phyloP scores from a whole-genome alignment of 2,329 filamentous ascomycete species.

The Xylaria sp. region DNA sequence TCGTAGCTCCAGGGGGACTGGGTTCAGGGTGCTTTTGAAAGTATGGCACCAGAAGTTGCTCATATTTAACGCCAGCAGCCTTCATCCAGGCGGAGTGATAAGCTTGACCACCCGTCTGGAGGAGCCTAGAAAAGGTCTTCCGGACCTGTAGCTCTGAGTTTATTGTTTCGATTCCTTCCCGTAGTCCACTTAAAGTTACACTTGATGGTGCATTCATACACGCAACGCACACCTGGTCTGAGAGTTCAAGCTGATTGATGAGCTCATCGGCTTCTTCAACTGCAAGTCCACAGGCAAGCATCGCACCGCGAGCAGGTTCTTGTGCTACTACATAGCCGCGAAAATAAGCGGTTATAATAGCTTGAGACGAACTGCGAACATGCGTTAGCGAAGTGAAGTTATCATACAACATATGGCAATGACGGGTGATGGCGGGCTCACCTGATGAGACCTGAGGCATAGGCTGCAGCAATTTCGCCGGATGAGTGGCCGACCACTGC shows the following conservation, averaged over 20 bases:
- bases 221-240: background rate
- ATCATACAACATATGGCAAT: background rate
- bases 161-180: background rate
- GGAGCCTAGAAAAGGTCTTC: background rate
- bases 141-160: background rate
- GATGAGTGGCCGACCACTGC: constrained; percentile 38
- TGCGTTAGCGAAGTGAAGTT: background rate
- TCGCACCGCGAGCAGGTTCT: background rate
- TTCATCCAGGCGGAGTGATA: background rate
- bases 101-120: background rate
- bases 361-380: background rate
- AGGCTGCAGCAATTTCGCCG: constrained; percentile 50
- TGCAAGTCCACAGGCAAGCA: background rate
- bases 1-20: background rate
- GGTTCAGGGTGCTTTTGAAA: background rate
- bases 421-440: background rate
- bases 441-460: constrained; percentile 39
- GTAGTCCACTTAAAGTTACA: background rate
- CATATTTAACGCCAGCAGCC: background rate
- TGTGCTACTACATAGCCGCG: background rate
- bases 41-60: background rate
- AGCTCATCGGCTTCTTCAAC: background rate
- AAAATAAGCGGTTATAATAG: background rate
- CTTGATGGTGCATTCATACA: background rate
- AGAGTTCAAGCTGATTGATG: background rate